phyloP scores from a whole-genome alignment of 1,139 yeast genomes.

The Kurtzmaniella quercitrusa region DNA sequence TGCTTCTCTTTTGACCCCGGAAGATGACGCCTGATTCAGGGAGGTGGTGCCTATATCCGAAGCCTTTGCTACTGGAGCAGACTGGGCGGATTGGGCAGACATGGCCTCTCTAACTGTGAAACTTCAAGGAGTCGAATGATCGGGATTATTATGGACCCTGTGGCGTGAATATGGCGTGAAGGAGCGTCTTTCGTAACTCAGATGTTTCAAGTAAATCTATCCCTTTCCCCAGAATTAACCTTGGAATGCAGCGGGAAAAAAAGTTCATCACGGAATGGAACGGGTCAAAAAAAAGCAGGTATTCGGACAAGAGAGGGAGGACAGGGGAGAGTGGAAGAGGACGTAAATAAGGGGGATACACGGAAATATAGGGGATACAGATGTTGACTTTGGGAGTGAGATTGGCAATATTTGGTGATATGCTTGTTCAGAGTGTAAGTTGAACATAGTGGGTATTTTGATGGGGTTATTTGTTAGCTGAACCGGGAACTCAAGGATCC shows the following conservation, averaged over 20 bases:
- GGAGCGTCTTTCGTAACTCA: no score
- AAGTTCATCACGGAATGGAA: neutral
- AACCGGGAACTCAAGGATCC: no score
- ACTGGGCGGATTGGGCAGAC: neutral
- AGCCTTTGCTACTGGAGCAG: neutral
- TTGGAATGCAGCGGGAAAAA: neutral
- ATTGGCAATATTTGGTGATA: no score
- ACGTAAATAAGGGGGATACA: no score
- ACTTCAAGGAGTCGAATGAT: no score
- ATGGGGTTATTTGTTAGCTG: no score
- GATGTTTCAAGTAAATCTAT: neutral
- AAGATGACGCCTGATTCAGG: neutral
- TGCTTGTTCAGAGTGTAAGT: no score
- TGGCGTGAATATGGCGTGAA: neutral
- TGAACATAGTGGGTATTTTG: no score
- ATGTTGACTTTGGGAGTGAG: no score
- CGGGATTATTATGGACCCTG: neutral
- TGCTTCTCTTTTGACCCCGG: neutral
- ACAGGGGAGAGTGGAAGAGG: no score
- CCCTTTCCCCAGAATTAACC: neutral
- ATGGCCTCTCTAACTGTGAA: neutral
- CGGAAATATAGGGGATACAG: no score
- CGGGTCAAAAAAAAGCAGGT: neutral
- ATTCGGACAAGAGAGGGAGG: neutral
- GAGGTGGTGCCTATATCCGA: neutral